Conservation (phyloP, 257 asterid genomes). For the Solanum microdontum region DNA sequence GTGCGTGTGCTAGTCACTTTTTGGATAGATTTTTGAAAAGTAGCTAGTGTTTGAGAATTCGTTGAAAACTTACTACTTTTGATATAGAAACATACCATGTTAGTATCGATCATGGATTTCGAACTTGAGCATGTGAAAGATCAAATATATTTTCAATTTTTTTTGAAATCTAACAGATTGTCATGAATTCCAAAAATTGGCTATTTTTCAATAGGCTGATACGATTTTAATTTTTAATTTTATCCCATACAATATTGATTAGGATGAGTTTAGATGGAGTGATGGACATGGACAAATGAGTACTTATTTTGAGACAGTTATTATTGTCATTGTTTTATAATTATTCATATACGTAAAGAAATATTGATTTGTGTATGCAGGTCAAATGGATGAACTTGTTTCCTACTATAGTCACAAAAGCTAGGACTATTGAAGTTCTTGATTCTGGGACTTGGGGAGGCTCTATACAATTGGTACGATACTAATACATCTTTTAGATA, state of each 20-base stretch:
- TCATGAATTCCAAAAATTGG: background rate
- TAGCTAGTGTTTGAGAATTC: background rate
- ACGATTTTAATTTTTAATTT: background rate
- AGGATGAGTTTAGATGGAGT: background rate
- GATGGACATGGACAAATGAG: background rate
- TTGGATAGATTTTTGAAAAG: background rate
- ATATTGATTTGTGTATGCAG: slow-evolving; percentile 13
- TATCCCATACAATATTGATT: background rate
- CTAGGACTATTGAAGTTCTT: slow-evolving; percentile 32
- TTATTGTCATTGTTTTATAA: background rate
- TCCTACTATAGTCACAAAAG: slow-evolving; percentile 43
- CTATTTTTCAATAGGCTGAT: background rate
- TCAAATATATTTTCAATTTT: background rate
- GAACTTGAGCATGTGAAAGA: background rate
- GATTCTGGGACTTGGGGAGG: slow-evolving; percentile 39
- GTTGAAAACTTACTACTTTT: background rate
- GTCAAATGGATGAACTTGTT: slow-evolving; percentile 52
- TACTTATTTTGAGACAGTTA: background rate
- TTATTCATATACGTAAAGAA: background rate
- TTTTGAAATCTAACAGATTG: background rate
- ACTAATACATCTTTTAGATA: background rate
- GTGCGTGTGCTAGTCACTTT: background rate
- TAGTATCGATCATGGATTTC: background rate
- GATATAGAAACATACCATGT: background rate
- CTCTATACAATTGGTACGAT: slow-evolving; percentile 12